A percentile compares a stretch with the other conserved stretches of the same genome.
phyloP scores from a whole-genome alignment of 1,284 basidiomycete genomes.

The Paramarasmius palmivorus region DNA sequence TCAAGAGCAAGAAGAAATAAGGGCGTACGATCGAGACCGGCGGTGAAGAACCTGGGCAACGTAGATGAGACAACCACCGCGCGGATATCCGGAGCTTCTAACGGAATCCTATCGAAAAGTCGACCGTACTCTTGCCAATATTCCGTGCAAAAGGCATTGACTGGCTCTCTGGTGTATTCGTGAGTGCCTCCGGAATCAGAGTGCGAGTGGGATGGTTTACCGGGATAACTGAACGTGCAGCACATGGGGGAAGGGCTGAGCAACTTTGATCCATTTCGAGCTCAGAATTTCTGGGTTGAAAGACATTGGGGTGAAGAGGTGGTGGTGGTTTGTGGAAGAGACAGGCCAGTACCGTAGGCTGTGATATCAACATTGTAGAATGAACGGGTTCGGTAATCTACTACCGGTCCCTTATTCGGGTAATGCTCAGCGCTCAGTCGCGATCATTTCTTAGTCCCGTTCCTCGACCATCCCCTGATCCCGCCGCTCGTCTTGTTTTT shows the following conservation, averaged over 20 bases:
- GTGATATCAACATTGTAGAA: no score
- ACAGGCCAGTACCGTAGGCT: no score
- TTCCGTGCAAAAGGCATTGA: conserved; percentile 76
- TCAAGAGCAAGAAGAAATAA: neutral
- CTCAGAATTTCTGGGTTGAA: conserved; percentile 1
- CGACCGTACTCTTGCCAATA: conserved; percentile 73
- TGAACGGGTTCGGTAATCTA: no score
- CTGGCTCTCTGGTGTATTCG: conserved; percentile 51
- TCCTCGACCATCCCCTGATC: no score
- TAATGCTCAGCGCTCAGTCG: no score
- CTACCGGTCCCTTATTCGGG: no score
- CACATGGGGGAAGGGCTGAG: conserved; percentile 52
- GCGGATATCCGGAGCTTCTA: conserved; percentile 57
- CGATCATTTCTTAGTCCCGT: no score
- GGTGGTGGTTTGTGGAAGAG: no score
- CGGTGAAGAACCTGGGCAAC: conserved; percentile 74
- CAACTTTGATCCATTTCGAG: conserved; percentile 53
- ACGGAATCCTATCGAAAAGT: conserved; percentile 59
- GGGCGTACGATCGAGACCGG: conserved; percentile 77
- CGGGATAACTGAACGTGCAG: conserved; percentile 54
- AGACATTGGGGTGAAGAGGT: neutral
- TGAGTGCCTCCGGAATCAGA: neutral
- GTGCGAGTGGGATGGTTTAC: conserved; percentile 29
- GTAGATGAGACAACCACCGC: conserved; percentile 74
- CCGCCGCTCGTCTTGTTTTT: no score